phyloP scores from a whole-genome alignment of 345 rosid genomes.

The Ceriops decandra region DNA sequence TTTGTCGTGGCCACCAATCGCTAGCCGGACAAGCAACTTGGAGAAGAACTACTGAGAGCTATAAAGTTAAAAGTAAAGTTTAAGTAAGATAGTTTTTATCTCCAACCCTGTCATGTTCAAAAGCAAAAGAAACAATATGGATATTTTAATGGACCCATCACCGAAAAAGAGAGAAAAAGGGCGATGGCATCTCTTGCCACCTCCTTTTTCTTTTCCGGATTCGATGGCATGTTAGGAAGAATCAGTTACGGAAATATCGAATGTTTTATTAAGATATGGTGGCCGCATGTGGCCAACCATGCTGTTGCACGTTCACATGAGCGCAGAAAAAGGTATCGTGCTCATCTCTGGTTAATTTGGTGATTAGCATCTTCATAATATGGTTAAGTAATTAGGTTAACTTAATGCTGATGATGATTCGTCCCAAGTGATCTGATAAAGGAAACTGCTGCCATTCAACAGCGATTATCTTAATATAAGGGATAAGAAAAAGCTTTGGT shows the following conservation, averaged over 20 bases:
- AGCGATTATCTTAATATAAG: not conserved
- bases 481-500: not conserved
- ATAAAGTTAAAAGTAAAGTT: no score
- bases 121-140: not conserved
- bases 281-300: slow-evolving; percentile 31
- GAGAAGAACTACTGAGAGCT: no score
- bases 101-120: no score
- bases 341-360: slow-evolving; percentile 9
- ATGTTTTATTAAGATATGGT: not conserved
- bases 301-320: slow-evolving; percentile 15
- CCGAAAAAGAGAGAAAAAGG: slow-evolving; percentile 11
- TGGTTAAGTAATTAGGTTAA: not conserved
- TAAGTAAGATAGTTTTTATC: no score
- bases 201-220: slow-evolving; percentile 21
- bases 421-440: not conserved
- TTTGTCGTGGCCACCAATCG: no score
- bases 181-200: slow-evolving; percentile 29
- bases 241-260: not conserved
- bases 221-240: slow-evolving; percentile 18
- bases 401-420: slow-evolving; percentile 1
- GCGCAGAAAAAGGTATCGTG: not conserved
- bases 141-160: not conserved
- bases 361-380: not conserved
- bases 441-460: slow-evolving; percentile 11
- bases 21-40: no score